Conservation (phyloP, 345 rosid species). For the Lumnitzera littorea region DNA sequence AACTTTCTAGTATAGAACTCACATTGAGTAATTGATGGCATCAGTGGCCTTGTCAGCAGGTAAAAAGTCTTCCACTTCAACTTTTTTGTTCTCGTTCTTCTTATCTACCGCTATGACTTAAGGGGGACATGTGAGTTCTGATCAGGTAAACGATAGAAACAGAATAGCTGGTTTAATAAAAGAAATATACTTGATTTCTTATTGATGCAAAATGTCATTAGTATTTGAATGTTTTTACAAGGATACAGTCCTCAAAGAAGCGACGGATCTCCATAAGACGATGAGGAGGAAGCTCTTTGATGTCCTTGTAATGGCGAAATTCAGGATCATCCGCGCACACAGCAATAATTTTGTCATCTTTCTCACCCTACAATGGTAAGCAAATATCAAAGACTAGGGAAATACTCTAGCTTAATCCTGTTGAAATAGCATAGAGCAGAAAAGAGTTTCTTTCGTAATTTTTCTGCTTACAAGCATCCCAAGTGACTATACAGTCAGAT, state of each 20-base stretch:
- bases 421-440: too few species aligned
- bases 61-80: conserved; percentile 81
- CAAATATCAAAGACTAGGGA: neutral
- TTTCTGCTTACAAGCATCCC: too few species aligned
- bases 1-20: conserved; percentile 17
- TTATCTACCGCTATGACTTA: conserved; percentile 50
- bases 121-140: conserved; percentile 18
- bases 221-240: conserved; percentile 5
- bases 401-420: too few species aligned
- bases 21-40: conserved; percentile 91
- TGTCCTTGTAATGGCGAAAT: conserved; percentile 86
- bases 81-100: conserved; percentile 97
- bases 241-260: conserved; percentile 99
- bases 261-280: conserved; percentile 98
- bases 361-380: conserved; percentile 62
- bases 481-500: neutral
- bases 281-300: conserved; percentile 96
- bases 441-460: too few species aligned
- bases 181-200: conserved; percentile 1
- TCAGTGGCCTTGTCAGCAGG: conserved; percentile 68
- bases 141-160: neutral
- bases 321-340: conserved; percentile 99
- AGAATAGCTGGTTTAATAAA: too few species aligned
- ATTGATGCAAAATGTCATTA: conserved; percentile 1
- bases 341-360: conserved; percentile 96